Conservation (phyloP, 164 flowering plant species). For the Echeveria elegans region DNA sequence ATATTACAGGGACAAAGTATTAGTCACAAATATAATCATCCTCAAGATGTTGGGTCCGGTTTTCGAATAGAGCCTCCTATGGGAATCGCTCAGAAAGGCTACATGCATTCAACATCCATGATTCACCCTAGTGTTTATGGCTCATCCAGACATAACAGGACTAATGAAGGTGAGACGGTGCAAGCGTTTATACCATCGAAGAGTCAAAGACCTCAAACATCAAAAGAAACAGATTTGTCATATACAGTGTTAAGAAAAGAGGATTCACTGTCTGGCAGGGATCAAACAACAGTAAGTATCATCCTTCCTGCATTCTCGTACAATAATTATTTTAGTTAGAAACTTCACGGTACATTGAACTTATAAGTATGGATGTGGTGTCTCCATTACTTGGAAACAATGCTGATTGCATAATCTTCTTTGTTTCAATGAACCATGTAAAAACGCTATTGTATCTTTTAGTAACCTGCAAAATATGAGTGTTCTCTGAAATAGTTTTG, state of each 20-base stretch:
- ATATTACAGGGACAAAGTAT: background rate
- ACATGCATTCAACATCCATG: background rate
- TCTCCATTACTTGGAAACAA: background rate
- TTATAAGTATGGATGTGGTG: too few relatives aligned
- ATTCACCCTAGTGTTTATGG: conserved; percentile 7
- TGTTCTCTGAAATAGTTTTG: background rate
- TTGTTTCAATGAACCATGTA: too few relatives aligned
- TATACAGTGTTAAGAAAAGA: background rate
- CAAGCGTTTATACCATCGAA: background rate
- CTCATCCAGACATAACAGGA: conserved; percentile 2
- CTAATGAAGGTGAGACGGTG: conserved; percentile 1
- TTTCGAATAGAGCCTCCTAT: background rate
- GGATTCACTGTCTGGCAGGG: background rate
- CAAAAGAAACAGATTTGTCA: background rate
- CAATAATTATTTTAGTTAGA: background rate
- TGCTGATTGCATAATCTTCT: background rate
- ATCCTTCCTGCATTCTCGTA: background rate
- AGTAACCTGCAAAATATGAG: too few relatives aligned
- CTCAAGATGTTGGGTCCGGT: background rate
- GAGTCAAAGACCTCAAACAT: background rate
- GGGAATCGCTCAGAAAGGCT: conserved; percentile 3
- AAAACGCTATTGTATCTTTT: too few relatives aligned
- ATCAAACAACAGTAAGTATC: conserved; percentile 4
- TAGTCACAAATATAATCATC: background rate
- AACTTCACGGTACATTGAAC: background rate